A percentile compares a stretch with the other conserved stretches of the same genome.
Conservation (phyloP, 257 asterid species). For the Fraxinus excelsior region DNA sequence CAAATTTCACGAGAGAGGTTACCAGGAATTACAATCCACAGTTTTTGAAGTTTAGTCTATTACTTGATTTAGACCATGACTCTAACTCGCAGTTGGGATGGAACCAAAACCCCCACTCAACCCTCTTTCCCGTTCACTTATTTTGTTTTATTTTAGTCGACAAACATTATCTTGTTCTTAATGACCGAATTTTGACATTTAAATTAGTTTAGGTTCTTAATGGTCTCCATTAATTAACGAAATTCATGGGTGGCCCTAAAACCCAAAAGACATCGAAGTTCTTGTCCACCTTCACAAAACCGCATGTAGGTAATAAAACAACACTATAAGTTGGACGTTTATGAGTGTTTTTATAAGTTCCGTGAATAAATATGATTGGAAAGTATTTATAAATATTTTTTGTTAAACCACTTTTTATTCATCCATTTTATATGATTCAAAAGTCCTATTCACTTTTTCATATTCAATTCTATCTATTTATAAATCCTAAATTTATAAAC, state of each 20-base stretch:
- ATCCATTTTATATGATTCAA: too few species aligned
- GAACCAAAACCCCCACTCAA: slow-evolving; percentile 3
- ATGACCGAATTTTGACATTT: background rate
- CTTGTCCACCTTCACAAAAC: background rate
- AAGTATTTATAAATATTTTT: too few species aligned
- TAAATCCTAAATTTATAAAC: too few species aligned
- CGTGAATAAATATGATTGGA: background rate
- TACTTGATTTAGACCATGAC: slow-evolving; percentile 34
- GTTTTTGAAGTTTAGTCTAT: slow-evolving; percentile 34
- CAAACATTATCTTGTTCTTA: background rate
- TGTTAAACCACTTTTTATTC: too few species aligned
- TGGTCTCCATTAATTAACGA: background rate
- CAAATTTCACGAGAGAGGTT: slow-evolving; percentile 61
- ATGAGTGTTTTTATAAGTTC: background rate
- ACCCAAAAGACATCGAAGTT: background rate
- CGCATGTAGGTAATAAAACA: background rate
- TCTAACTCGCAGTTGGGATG: slow-evolving; percentile 25
- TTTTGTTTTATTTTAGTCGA: background rate
- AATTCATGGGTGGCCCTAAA: background rate
- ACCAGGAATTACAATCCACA: slow-evolving; percentile 38
- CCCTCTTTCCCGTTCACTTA: slow-evolving; percentile 19
- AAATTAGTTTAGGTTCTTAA: background rate
- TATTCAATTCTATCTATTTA: too few species aligned
- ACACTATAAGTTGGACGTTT: background rate
- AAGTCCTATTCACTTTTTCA: too few species aligned